Evolutionary conservation across 495 filamentous ascomycete genomes (phyloP).

Genomic region (Corynascus novoguineensis): DNA sequence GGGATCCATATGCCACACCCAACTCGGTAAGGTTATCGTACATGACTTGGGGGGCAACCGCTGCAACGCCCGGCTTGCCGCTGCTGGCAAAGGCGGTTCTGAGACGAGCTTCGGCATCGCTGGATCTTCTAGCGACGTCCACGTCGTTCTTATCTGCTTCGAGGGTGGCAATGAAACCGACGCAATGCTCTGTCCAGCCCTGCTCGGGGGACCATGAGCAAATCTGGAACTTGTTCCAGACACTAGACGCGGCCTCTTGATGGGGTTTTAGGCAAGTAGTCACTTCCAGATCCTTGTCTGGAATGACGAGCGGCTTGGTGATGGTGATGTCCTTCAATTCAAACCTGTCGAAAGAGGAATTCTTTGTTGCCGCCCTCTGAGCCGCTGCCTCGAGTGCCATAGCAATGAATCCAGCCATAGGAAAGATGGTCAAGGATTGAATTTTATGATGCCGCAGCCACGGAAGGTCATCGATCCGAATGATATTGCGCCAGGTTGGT

Average conservation of each 20-base stretch:
- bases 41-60: slow-evolving; percentile 27
- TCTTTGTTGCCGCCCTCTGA: slow-evolving; percentile 21
- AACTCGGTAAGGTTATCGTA: slow-evolving; percentile 37
- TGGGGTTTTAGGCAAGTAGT: slow-evolving; percentile 40
- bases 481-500: slow-evolving; percentile 41
- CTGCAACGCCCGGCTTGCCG: slow-evolving; percentile 14
- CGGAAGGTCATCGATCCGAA: slow-evolving; percentile 37
- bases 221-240: slow-evolving; percentile 44
- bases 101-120: slow-evolving; percentile 27
- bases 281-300: slow-evolving; percentile 43
- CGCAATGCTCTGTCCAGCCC: slow-evolving; percentile 45
- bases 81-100: slow-evolving; percentile 24
- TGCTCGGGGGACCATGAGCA: slow-evolving; percentile 42
- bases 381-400: slow-evolving; percentile 52
- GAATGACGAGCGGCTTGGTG: slow-evolving; percentile 38
- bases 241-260: slow-evolving; percentile 36
- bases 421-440: slow-evolving; percentile 49
- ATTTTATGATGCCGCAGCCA: slow-evolving; percentile 53
- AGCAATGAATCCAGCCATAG: slow-evolving; percentile 54
- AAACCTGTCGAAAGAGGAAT: slow-evolving; percentile 34
- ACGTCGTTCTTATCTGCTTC: slow-evolving; percentile 34
- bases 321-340: slow-evolving; percentile 42
- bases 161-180: slow-evolving; percentile 37
- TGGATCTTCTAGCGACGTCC: slow-evolving; percentile 26
- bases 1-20: slow-evolving; percentile 42